Percentiles rank a stretch among this genome's conserved stretches.
These are phyloP conservation scores for Aspergillus fumigatus DNA, from an alignment of 2,329 filamentous ascomycete species.

Conservation along the genomic window DNA sequence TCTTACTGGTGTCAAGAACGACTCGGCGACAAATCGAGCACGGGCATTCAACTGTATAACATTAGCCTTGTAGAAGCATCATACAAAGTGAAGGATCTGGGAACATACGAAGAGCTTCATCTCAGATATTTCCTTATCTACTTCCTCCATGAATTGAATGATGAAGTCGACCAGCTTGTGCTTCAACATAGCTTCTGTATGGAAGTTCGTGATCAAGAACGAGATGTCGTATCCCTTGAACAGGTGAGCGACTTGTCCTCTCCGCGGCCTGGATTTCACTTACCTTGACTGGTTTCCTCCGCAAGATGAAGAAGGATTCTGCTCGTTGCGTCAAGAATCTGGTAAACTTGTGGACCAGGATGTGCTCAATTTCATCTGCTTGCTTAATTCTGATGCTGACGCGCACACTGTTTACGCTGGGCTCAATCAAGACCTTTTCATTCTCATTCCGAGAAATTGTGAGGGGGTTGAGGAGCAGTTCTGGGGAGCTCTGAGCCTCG, in stretches of 20 bases:
- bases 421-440: slow-evolving; percentile 92
- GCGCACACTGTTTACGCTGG: slow-evolving; percentile 92
- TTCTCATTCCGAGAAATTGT: slow-evolving; percentile 94
- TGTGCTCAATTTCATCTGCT: slow-evolving; percentile 97
- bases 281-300: slow-evolving; percentile 93
- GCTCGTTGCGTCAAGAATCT: slow-evolving; percentile 93
- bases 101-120: slow-evolving; percentile 96
- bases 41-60: slow-evolving; percentile 76
- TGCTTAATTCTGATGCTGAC: slow-evolving; percentile 99
- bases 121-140: slow-evolving; percentile 99
- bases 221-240: slow-evolving; percentile 92
- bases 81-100: not conserved
- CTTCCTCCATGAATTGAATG: slow-evolving; percentile 99
- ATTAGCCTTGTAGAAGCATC: slow-evolving; percentile 17
- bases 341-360: slow-evolving; percentile 97
- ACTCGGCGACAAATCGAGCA: slow-evolving; percentile 96
- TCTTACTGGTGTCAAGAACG: slow-evolving; percentile 86
- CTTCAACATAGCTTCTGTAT: slow-evolving; percentile 98
- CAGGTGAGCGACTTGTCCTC: slow-evolving; percentile 15
- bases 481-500: slow-evolving; percentile 86
- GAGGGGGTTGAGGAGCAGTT: slow-evolving; percentile 87
- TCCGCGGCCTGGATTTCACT: slow-evolving; percentile 18
- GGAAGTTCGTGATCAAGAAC: slow-evolving; percentile 97
- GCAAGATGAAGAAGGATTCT: slow-evolving; percentile 93
- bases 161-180: slow-evolving; percentile 99